phyloP scores from a whole-genome alignment of 306 rosid genomes.

The Cucurbita argyrosperma region DNA sequence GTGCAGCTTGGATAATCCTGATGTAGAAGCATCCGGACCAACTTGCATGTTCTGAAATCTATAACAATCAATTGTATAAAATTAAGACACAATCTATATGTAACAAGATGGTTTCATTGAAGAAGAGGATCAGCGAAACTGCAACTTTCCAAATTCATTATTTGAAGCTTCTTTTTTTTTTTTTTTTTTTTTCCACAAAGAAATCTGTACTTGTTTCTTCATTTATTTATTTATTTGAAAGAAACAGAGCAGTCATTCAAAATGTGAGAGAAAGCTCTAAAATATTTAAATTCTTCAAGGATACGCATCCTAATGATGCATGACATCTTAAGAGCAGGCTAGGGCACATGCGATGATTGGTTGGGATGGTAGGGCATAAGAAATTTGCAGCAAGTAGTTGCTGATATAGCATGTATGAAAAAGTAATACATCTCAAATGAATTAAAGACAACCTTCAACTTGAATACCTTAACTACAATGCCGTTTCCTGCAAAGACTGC shows the following conservation, averaged over 20 bases:
- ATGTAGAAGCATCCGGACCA: constrained; percentile 98
- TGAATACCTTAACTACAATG: constrained; percentile 70
- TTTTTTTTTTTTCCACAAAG: not conserved
- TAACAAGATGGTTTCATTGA: not conserved
- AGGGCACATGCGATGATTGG: not conserved
- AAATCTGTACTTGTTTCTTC: not conserved
- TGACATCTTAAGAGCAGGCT: constrained; percentile 2
- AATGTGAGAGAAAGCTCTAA: not conserved
- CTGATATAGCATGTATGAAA: not conserved
- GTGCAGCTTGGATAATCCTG: constrained; percentile 92
- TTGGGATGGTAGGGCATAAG: not conserved
- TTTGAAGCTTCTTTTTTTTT: not conserved
- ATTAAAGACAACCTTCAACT: constrained; percentile 3
- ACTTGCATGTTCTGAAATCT: constrained; percentile 95
- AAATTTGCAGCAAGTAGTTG: not conserved
- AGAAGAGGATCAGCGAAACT: not conserved
- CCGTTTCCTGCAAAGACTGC: constrained; percentile 85
- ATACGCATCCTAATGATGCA: constrained; percentile 3
- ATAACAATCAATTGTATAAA: constrained; percentile 1
- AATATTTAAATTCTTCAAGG: not conserved
- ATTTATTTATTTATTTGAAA: not conserved
- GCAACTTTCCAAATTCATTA: not conserved
- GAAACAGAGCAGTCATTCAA: not conserved
- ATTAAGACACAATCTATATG: not conserved
- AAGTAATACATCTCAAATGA: constrained; percentile 2